Base-by-base conservation (phyloP, 495 filamentous ascomycete species). In the Neurospora sp. region DNA sequence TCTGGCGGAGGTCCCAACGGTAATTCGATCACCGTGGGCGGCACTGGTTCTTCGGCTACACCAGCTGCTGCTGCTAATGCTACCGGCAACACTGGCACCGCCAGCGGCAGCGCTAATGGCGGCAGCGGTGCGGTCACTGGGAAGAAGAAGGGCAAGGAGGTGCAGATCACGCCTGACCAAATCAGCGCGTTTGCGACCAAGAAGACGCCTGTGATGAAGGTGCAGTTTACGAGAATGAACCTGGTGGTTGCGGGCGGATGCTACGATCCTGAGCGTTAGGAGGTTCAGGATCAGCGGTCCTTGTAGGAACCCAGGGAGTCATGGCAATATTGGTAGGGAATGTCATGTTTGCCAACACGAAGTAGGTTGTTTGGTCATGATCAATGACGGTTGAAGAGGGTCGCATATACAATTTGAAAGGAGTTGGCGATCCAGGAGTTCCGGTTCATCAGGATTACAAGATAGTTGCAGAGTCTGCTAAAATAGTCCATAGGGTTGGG, bases 181-280 rank as follows among this genome's bases (percentile, higher is more conserved):
- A 93, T 98, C 82, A 91, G 89, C 75, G 94, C 92, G 5, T 98
- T 97, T 78, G 90, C 93, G 0, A 98, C 96, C 20, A 99, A 98
- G 88, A 97, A 96, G 85, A 93, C 91, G 31, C 94, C 96, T 3
- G 92, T 99, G 8, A 91, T 96, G 81, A 97, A 94, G 85, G 95
- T 97, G 69, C 88, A 90, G 78, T 97, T 97, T 79, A 98, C 96
- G 3, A 86, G 92, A 70, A 96, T 95, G 90, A 99, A 99, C 76
- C 80, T 98, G 77, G 89, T 97, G 18, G 82, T 99, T 71, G 94
- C 94, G 12, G 94, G 90, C 39, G 93, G 96, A 39, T 94, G 92
- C 73, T 98, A 94, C 82, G 79, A 85, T 27, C 83, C 85, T 2
- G 83, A 85, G 72, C 81, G 78, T 72, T 82, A 76, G 75, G 72